Evolutionary conservation across 129 eudicot species (phyloP).

Genomic region (Artemisia annua): DNA sequence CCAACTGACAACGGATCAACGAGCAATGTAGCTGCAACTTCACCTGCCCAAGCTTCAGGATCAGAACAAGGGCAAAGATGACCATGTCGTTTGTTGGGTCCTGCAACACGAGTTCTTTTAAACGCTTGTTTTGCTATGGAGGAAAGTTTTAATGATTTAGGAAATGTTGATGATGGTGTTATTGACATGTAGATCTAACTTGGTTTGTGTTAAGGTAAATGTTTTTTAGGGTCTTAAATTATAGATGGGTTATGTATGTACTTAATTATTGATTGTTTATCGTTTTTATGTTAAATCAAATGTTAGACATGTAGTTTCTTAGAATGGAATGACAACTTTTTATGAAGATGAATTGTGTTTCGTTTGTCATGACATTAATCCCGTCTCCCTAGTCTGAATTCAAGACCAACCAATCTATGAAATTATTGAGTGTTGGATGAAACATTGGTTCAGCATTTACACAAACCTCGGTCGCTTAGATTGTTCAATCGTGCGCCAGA

Average conservation of each 20-base stretch:
- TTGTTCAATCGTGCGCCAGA: no score
- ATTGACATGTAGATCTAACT: constrained; percentile 40
- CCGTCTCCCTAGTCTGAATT: no score
- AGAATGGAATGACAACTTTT: background rate
- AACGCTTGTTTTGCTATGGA: constrained; percentile 36
- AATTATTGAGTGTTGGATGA: no score
- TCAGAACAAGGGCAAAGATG: constrained; percentile 85
- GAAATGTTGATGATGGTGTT: constrained; percentile 12
- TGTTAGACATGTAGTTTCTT: background rate
- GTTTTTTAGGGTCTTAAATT: constrained; percentile 24
- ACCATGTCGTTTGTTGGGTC: constrained; percentile 16
- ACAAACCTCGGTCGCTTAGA: no score
- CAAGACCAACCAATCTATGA: no score
- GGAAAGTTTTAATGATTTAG: constrained; percentile 17
- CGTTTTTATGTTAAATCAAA: background rate
- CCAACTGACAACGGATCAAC: constrained; percentile 72
- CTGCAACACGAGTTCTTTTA: constrained; percentile 37
- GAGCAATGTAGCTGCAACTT: constrained; percentile 63
- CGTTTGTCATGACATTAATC: background rate
- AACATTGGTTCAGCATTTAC: no score
- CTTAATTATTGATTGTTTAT: background rate
- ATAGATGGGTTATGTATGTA: constrained; percentile 4
- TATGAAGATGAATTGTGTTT: background rate
- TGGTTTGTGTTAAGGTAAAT: constrained; percentile 25
- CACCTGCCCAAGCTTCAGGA: constrained; percentile 64